Evolutionary conservation across 2,329 filamentous ascomycete species (phyloP).

Genomic region (Diaporthe citrichinensis): DNA sequence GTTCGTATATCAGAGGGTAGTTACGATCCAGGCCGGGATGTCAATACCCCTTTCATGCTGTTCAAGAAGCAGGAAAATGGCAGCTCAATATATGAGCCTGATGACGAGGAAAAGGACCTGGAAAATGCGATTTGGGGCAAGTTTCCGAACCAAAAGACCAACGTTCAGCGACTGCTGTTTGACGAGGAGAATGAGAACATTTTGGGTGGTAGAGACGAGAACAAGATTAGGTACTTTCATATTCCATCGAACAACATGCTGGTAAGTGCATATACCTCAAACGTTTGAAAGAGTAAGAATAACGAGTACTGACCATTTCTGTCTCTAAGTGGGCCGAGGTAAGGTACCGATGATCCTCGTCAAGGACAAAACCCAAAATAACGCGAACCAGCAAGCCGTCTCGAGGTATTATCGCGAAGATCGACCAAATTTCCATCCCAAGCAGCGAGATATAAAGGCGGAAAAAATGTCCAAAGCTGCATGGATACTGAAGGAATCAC

Average conservation of each 20-base stretch:
- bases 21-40: background rate
- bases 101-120: background rate
- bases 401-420: background rate
- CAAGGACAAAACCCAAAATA: background rate
- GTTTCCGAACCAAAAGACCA: slow-evolving; percentile 1
- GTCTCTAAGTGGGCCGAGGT: background rate
- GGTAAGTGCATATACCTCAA: background rate
- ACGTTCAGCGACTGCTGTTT: background rate
- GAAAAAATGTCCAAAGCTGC: background rate
- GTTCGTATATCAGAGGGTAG: fast-evolving
- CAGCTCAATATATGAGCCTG: background rate
- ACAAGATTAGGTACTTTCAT: background rate
- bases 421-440: background rate
- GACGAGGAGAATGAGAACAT: background rate
- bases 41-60: slow-evolving; percentile 1
- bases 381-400: background rate
- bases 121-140: background rate
- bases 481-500: background rate
- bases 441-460: background rate
- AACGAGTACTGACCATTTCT: too few species aligned
- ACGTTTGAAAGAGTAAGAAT: too few species aligned
- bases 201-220: background rate
- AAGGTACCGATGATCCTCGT: background rate
- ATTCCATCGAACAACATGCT: background rate
- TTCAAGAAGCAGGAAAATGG: fast-evolving